Evolutionary conservation across 2,329 filamentous ascomycete genomes (phyloP), one percentile per base, ranked within the genome.

Genomic region (Monilinia fructigena): DNA sequence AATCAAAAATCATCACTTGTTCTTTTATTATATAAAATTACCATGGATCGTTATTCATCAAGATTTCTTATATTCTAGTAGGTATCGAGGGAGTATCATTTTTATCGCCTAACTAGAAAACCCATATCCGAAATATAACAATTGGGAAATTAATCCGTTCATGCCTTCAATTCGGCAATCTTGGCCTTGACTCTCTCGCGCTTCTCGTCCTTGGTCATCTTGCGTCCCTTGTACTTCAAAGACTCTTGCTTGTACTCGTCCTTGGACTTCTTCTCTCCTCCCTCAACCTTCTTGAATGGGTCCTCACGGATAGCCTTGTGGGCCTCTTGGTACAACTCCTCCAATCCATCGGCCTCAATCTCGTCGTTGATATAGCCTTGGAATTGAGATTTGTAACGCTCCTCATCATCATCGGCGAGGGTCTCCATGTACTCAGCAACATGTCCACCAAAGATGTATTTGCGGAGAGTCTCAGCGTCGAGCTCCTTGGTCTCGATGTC

Each of bases 361-460:
- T 97, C 95, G 79, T 96, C 92, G 74, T 99, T 94, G 75, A 97
- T 90, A 88, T 99, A 99, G 83, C 95, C 90, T 81, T 89, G 85
- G 90, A 99, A 99, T 86, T 99, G 95, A 76, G 87, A 89, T 87
- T 94, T 94, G 92, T 92, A 99, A 80, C 95, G 93, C 89, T 99
- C 95, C 91, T 99, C 95, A 79, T 99, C 95, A 80, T 99, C 95
- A 78, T 99, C 95, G 83, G 95, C 95, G 73, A 99, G 91, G 68
- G 90, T 95, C 90, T 99, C 95, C 95, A 99, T 99, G 89, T 99
- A 99, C 89, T 99, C 95, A 75, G 94, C 93, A 73, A 99, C 92
- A 88, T 99, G 95, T 70, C 95, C 94, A 79, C 87, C 95, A 82
- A 92, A 94, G 87, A 99, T 99, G 90, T 99, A 99, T 86, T 93